Base-by-base conservation (phyloP, 352 stramenopile species). In the Phytopythium aichiense region DNA sequence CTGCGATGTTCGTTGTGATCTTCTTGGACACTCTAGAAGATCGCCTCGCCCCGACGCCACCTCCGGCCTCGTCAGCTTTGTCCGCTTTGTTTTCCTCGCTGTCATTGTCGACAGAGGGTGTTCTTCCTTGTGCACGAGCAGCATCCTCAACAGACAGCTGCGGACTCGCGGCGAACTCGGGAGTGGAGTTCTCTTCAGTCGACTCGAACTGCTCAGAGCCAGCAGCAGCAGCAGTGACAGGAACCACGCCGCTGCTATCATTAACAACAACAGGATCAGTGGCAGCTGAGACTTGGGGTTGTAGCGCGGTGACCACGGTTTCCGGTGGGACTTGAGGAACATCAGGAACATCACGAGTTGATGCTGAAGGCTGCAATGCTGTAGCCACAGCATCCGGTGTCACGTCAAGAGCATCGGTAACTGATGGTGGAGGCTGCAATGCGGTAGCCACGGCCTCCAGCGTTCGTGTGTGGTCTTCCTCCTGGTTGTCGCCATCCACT, bases 21-120 rank as follows among this genome's bases (percentile, higher is more conserved):
- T 91, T 93, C 22, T 81, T 84, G 40, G 84, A 77, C 18, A 93
- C 81, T 43, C 84, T 65, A 23, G 81, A 78, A 7, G 84, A 90
- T 56, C 84, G 67, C 59, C 82, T 79, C 7, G 69, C 73, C 0
- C 38, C 38, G 16, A 20, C 20, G n/a, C 23, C 40, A 30, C 58
- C 62, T 13, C 58, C 42, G 15, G 51, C 35, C 35, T 56, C 65
- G 37, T 75, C 60, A 30, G 45, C 46, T 9, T 55, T 35, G 18
- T 62, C 64, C 9, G 51, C 65, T 7, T 28, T 52, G 30, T 25
- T n/a, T 22, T 62, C 64, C 11, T 63, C 68, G 7, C 8, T 50
- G 28, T 49, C 35, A 22, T 42, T 16, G 11, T 28, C 48, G 4
- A 25, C 11, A 18, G 13, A 33, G 20, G 12, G 60, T 8, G 20